Base-by-base conservation (phyloP, 1,139 yeast species). In the Pichia sp. region DNA sequence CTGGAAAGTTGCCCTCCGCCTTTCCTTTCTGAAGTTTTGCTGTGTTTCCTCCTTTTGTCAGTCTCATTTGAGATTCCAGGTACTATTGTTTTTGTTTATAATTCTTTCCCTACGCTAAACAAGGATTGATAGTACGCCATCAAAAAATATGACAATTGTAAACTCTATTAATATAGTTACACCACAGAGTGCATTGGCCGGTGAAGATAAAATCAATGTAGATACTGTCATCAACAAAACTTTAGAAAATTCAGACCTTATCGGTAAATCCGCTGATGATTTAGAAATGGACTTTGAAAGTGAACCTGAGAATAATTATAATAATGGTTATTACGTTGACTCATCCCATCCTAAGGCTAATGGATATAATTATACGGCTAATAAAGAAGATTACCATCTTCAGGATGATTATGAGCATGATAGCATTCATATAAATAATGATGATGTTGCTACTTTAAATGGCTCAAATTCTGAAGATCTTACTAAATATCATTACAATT, bases 401-500 rank as follows among this genome's bases (percentile, higher is more conserved):
- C 4, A 32, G 7, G 35, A 38, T 7, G 31, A 42, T 15, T 40
- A 41, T 14, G 40, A 37, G 9, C 3, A 36, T 25, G 44, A 46
- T 27, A 47, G n/a, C n/a, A n/a, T n/a, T n/a, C n/a, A n/a, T n/a
- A n/a, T n/a, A n/a, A n/a, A n/a, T n/a, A n/a, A 45, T 10, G 52
- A 50, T 6, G 41, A 36, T 25, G 15, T 15, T 14, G 27, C 16
- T 6, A 39, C 41, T 8, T 27, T 40, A 24, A 31, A 36, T 28
- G 40, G 28, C 14, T 21, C 33, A 13, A 14, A 24, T 28, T 11
- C 15, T 6, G 43, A 42, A 16, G 41, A 33, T 15, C 11, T 26
- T 18, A 27, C 18, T 19, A 23, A 45, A 6, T 41, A 48, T 35
- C 57, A 55, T 30, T 56, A 56, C 38, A 55, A 54, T 40, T 46